These are phyloP conservation scores for Melocanna baccifera DNA, from an alignment of 176 grass and related monocot species.

Conservation along the genomic window DNA sequence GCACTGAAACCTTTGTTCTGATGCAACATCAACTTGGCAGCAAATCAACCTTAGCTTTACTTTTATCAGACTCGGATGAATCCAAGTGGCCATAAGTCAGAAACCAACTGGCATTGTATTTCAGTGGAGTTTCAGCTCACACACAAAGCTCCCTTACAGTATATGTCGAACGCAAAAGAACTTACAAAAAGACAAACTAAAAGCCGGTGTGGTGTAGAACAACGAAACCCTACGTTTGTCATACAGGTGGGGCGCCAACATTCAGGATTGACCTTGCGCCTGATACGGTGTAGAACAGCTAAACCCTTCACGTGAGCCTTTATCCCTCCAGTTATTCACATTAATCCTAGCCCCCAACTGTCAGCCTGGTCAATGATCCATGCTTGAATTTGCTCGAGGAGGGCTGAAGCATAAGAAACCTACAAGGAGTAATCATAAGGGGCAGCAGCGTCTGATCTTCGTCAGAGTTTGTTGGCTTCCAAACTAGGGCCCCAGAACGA, in stretches of 20 bases:
- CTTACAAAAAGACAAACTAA: neutral
- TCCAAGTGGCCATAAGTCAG: neutral
- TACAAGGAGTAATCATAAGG: slow-evolving; percentile 26
- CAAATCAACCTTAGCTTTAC: neutral
- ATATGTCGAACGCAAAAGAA: neutral
- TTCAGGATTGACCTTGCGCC: neutral
- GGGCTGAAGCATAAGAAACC: neutral
- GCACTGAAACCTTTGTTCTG: slow-evolving; percentile 24
- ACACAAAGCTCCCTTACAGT: neutral
- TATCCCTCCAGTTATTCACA: neutral
- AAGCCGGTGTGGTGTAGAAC: neutral
- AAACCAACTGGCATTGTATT: neutral
- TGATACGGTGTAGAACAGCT: neutral
- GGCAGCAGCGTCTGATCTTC: slow-evolving; percentile 22
- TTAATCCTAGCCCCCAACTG: neutral
- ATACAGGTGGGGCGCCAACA: neutral
- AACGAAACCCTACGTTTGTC: neutral
- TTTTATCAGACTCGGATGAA: slow-evolving; percentile 14
- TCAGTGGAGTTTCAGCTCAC: neutral
- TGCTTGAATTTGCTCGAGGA: neutral
- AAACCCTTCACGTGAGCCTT: neutral
- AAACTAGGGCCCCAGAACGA: slow-evolving; percentile 1
- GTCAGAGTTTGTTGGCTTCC: slow-evolving; percentile 41
- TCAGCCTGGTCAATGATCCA: neutral
- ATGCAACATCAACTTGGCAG: slow-evolving; percentile 12